phyloP scores from a whole-genome alignment of 2,329 filamentous ascomycete genomes.

The Aspergillus bombycis region DNA sequence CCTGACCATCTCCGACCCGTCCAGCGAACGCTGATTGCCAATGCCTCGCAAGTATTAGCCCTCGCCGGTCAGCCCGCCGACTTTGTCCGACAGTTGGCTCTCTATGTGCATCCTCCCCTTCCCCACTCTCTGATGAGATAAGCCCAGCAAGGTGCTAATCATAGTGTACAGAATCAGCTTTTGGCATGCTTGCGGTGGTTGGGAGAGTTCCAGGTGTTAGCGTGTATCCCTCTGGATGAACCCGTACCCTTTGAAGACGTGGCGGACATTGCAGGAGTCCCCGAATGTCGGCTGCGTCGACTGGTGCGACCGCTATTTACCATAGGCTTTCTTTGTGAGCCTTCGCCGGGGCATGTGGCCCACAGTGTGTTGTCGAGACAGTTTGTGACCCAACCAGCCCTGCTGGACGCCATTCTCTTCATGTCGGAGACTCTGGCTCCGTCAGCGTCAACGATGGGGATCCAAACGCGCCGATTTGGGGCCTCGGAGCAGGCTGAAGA shows the following conservation, averaged over 20 bases:
- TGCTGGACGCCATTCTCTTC: constrained; percentile 46
- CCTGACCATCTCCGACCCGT: too few relatives aligned
- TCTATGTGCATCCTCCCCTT: background rate
- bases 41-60: background rate
- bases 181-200: constrained; percentile 50
- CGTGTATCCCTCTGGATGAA: constrained; percentile 46
- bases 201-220: constrained; percentile 49
- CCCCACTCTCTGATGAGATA: too few relatives aligned
- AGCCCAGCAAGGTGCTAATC: background rate
- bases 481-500: too few relatives aligned
- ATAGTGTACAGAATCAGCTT: constrained; percentile 24
- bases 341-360: constrained; percentile 34
- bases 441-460: constrained; percentile 39
- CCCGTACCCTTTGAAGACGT: constrained; percentile 45
- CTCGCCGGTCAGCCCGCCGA: constrained; percentile 4
- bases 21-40: too few relatives aligned
- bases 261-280: constrained; percentile 45
- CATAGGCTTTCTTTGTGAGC: constrained; percentile 42
- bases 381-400: constrained; percentile 39
- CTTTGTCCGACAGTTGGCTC: background rate
- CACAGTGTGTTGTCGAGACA: constrained; percentile 45
- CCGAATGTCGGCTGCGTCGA: constrained; percentile 41
- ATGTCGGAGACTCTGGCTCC: constrained; percentile 40
- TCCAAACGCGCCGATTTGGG: too few relatives aligned
- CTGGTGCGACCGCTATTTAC: constrained; percentile 40